Conservation (phyloP, 2,329 filamentous ascomycete genomes). For the Fusarium pseudocircinatum region DNA sequence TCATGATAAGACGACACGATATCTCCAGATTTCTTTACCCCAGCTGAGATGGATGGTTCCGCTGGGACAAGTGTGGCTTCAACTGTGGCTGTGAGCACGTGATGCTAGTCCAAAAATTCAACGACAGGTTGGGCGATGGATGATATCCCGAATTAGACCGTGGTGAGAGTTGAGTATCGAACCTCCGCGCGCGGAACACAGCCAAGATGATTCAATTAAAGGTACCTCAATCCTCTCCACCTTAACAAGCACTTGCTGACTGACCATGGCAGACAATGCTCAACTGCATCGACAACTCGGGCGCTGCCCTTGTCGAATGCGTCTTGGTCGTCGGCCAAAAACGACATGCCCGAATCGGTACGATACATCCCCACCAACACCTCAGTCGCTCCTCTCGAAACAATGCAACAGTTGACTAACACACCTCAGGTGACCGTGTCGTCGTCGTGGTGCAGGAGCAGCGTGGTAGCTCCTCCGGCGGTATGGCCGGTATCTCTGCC, state of each 20-base stretch:
- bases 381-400: neutral
- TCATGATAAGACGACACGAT: neutral
- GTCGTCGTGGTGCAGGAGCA: constrained; percentile 98
- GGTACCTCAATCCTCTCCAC: constrained; percentile 53
- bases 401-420: neutral
- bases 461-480: constrained; percentile 78
- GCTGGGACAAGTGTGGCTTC: constrained; percentile 2
- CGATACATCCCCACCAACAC: constrained; percentile 38
- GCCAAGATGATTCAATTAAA: constrained; percentile 91
- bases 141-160: constrained; percentile 29
- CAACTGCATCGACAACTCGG: constrained; percentile 99
- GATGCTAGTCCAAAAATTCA: constrained; percentile 42
- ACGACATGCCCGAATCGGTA: constrained; percentile 87
- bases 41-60: neutral
- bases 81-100: constrained; percentile 39
- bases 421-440: constrained; percentile 84
- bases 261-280: constrained; percentile 79
- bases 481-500: constrained; percentile 75
- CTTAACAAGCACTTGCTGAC: constrained; percentile 4
- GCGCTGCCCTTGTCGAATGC: constrained; percentile 96
- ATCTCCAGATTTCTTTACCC: neutral
- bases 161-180: constrained; percentile 38
- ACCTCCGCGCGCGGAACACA: constrained; percentile 27
- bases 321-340: constrained; percentile 93
- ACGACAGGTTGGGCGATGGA: constrained; percentile 23